Conservation (phyloP, 345 rosid species). For the Eutrema japonicum region DNA sequence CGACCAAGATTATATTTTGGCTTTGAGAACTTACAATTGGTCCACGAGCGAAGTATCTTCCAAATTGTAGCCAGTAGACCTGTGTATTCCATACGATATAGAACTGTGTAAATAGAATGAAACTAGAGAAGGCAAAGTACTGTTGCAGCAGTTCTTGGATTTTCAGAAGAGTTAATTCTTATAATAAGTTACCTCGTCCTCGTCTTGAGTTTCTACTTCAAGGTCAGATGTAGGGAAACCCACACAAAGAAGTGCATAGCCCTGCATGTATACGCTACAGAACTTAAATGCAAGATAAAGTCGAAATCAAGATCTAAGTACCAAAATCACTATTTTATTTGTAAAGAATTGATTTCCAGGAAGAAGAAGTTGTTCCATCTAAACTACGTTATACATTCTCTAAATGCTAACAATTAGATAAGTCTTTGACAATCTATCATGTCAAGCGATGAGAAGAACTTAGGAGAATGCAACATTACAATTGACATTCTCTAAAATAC, state of each 20-base stretch:
- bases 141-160: slow-evolving; percentile 6
- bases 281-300: slow-evolving; percentile 19
- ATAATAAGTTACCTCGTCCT: slow-evolving; percentile 74
- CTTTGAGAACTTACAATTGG: slow-evolving; percentile 71
- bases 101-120: slow-evolving; percentile 5
- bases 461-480: not conserved
- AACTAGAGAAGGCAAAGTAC: slow-evolving; percentile 5
- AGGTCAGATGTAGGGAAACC: slow-evolving; percentile 87
- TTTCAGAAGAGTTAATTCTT: not conserved
- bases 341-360: not conserved
- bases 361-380: not conserved
- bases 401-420: not conserved
- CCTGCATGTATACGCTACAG: slow-evolving; percentile 52
- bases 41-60: slow-evolving; percentile 98
- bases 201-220: slow-evolving; percentile 94
- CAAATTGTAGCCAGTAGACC: slow-evolving; percentile 99
- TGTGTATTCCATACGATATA: slow-evolving; percentile 40
- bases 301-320: not conserved
- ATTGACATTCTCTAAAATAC: not conserved
- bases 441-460: not conserved
- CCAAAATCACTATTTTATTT: not conserved
- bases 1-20: not conserved
- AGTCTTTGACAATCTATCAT: not conserved
- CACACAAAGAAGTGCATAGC: slow-evolving; percentile 94
- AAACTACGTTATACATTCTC: not conserved